phyloP scores from a whole-genome alignment of 2,329 filamentous ascomycete species.

The Karstenula rhodostoma region DNA sequence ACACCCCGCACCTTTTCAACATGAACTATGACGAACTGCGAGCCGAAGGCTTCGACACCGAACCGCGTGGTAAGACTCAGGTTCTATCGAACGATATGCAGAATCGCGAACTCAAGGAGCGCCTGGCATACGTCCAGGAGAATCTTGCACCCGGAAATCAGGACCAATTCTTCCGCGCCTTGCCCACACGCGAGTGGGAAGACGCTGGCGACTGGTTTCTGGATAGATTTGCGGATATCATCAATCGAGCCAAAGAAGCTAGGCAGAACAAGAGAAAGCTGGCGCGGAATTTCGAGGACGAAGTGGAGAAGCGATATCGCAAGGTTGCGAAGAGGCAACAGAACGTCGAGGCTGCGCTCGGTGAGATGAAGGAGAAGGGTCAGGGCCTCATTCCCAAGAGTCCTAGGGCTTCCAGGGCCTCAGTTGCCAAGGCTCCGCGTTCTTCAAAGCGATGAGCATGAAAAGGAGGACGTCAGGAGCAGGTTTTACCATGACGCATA shows the following conservation, averaged over 20 bases:
- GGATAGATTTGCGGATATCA: constrained; percentile 60
- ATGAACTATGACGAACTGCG: constrained; percentile 60
- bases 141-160: constrained; percentile 49
- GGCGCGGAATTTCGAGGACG: constrained; percentile 62
- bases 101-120: constrained; percentile 38
- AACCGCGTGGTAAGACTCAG: constrained; percentile 30
- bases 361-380: constrained; percentile 64
- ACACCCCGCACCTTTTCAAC: constrained; percentile 51
- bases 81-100: constrained; percentile 35
- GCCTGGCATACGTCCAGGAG: constrained; percentile 35
- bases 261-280: constrained; percentile 63
- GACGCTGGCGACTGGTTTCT: constrained; percentile 69
- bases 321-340: constrained; percentile 58
- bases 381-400: constrained; percentile 59
- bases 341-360: constrained; percentile 59
- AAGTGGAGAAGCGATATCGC: constrained; percentile 63
- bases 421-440: not conserved
- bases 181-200: constrained; percentile 66
- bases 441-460: not conserved
- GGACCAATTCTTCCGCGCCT: constrained; percentile 59
- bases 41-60: constrained; percentile 58
- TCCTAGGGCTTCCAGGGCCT: constrained; percentile 36
- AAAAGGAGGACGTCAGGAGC: not conserved
- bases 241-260: constrained; percentile 61
- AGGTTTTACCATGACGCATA: not conserved